phyloP scores from a whole-genome alignment of 192 early-diverging fungal genomes.

The Irineochytrium annulatum region DNA sequence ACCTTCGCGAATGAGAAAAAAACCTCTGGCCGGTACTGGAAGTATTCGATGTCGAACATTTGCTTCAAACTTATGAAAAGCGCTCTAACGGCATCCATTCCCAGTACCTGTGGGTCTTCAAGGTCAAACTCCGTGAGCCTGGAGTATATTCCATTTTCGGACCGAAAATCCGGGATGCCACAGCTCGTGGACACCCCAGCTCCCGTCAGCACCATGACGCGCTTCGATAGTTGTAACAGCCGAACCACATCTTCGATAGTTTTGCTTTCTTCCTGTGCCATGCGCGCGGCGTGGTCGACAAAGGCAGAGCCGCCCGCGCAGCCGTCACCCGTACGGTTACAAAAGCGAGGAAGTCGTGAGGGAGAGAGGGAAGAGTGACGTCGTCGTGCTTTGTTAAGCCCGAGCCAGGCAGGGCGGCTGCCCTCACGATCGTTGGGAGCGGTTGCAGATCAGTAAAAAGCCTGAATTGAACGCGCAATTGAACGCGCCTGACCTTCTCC shows the following conservation, averaged over 20 bases:
- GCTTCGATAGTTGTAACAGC: slow-evolving; percentile 35
- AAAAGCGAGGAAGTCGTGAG: too few species aligned
- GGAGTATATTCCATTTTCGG: slow-evolving; percentile 87
- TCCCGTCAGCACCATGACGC: slow-evolving; percentile 89
- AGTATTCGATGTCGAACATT: slow-evolving; percentile 94
- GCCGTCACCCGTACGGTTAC: too few species aligned
- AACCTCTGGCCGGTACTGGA: slow-evolving; percentile 75
- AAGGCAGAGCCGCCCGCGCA: too few species aligned
- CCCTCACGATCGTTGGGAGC: too few species aligned
- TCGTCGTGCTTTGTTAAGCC: too few species aligned
- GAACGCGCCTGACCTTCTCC: too few species aligned
- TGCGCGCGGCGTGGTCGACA: too few species aligned
- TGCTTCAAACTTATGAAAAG: slow-evolving; percentile 7
- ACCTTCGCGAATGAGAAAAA: slow-evolving; percentile 94
- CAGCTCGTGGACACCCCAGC: slow-evolving; percentile 87
- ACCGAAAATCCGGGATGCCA: slow-evolving; percentile 96
- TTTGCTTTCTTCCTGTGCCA: too few species aligned
- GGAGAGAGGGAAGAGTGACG: too few species aligned
- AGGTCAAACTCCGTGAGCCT: slow-evolving; percentile 78
- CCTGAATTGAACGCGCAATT: too few species aligned
- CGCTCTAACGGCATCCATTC: background rate
- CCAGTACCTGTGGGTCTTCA: slow-evolving; percentile 82
- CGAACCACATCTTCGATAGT: slow-evolving; percentile 14
- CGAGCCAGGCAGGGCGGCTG: too few species aligned
- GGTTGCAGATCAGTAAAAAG: too few species aligned